These are phyloP conservation scores for Luzula sylvatica DNA, from an alignment of 176 grass and related monocot genomes.

Conservation along the genomic window DNA sequence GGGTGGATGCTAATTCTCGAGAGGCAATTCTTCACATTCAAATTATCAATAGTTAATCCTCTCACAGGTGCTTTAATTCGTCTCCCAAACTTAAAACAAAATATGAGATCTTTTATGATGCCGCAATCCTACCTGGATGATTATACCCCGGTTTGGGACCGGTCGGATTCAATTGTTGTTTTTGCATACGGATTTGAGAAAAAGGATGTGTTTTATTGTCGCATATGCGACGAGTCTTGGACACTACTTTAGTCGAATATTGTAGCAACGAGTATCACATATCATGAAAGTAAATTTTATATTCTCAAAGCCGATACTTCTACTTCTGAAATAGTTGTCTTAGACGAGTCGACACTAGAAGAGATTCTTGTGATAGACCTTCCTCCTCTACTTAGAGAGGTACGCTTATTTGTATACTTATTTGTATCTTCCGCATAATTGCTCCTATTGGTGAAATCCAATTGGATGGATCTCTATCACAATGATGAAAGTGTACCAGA, in stretches of 20 bases:
- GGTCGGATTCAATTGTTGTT: background rate
- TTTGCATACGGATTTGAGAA: background rate
- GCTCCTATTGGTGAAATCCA: conserved; percentile 2
- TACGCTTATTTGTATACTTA: background rate
- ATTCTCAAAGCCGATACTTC: background rate
- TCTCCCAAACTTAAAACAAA: background rate
- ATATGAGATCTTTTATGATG: too few relatives aligned
- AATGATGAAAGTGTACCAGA: too few relatives aligned
- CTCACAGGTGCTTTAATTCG: background rate
- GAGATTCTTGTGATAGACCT: background rate
- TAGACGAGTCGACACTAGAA: conserved; percentile 1
- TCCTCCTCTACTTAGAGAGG: background rate
- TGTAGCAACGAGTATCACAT: conserved; percentile 3
- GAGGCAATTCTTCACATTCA: background rate
- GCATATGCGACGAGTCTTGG: background rate
- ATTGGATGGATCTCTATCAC: conserved; percentile 14
- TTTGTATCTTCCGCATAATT: background rate
- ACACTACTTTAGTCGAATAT: background rate
- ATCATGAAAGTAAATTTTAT: conserved; percentile 5
- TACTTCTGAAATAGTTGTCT: background rate
- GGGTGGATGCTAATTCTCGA: conserved; percentile 1
- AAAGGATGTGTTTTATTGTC: background rate
- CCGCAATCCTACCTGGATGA: background rate
- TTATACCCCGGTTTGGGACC: conserved; percentile 7
- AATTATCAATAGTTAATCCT: background rate